Conservation (phyloP, 208 protist genomes). For the Crithidia expoeki region DNA sequence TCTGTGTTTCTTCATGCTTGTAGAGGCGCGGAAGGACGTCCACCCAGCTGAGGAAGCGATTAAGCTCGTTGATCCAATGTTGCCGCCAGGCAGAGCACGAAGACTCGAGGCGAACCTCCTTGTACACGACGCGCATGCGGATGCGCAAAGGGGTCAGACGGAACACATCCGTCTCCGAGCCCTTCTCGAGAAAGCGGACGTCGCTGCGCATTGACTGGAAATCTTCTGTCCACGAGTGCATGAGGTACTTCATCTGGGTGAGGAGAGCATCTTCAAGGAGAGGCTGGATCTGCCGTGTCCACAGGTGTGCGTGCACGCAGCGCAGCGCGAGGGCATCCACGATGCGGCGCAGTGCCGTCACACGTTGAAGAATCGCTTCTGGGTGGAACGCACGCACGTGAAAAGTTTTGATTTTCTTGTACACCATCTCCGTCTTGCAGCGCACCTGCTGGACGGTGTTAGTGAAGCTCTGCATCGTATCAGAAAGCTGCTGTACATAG, state of each 20-base stretch:
- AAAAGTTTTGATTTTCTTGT: slow-evolving; percentile 56
- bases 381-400: slow-evolving; percentile 52
- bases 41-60: slow-evolving; percentile 77
- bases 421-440: slow-evolving; percentile 56
- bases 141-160: slow-evolving; percentile 81
- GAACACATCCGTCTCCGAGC: slow-evolving; percentile 78
- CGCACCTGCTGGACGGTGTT: slow-evolving; percentile 63
- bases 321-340: slow-evolving; percentile 56
- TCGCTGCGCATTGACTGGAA: slow-evolving; percentile 84
- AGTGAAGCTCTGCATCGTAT: slow-evolving; percentile 65
- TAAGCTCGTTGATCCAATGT: slow-evolving; percentile 84
- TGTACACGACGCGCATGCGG: slow-evolving; percentile 81
- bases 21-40: slow-evolving; percentile 68
- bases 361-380: slow-evolving; percentile 60
- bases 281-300: slow-evolving; percentile 69
- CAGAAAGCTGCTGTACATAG: slow-evolving; percentile 65
- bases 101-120: slow-evolving; percentile 71
- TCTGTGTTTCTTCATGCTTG: slow-evolving; percentile 50
- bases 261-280: slow-evolving; percentile 74
- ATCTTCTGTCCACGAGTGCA: slow-evolving; percentile 82
- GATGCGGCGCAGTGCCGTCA: slow-evolving; percentile 62
- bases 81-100: slow-evolving; percentile 63
- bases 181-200: slow-evolving; percentile 56
- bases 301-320: slow-evolving; percentile 67
- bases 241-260: slow-evolving; percentile 67